Percentiles rank a stretch among this genome's conserved stretches.
Evolutionary conservation across 2,329 filamentous ascomycete genomes (phyloP).

Genomic region (Penicillium janthinellum): DNA sequence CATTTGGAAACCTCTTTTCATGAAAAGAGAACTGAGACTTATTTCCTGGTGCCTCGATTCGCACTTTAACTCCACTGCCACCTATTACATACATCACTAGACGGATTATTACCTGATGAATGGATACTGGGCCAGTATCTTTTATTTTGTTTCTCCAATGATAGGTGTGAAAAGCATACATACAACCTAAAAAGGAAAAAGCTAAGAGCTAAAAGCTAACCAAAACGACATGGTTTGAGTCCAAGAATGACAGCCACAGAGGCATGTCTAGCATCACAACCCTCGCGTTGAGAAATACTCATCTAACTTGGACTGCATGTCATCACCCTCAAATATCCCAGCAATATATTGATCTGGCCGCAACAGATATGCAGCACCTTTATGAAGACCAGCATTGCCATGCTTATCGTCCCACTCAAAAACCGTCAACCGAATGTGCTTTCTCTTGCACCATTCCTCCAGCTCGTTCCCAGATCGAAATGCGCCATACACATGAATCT

Average conservation of each 20-base stretch:
- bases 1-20: too few relatives aligned
- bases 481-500: constrained; percentile 36
- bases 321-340: constrained; percentile 20
- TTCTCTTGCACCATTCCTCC: constrained; percentile 28
- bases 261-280: background rate
- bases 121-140: too few relatives aligned
- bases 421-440: constrained; percentile 19
- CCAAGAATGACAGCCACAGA: background rate
- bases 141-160: too few relatives aligned
- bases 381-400: constrained; percentile 23
- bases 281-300: constrained; percentile 24
- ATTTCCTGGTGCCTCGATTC: too few relatives aligned
- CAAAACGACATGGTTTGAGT: too few relatives aligned
- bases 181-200: background rate
- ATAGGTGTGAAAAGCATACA: too few relatives aligned
- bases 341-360: constrained; percentile 38
- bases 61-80: too few relatives aligned
- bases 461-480: constrained; percentile 10
- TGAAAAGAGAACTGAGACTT: too few relatives aligned
- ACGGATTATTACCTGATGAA: too few relatives aligned
- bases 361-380: constrained; percentile 32
- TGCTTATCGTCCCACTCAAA: constrained; percentile 32
- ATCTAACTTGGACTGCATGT: constrained; percentile 24
- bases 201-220: too few relatives aligned
- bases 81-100: too few relatives aligned